Evolutionary conservation across 768 basidiomycete genomes (phyloP).

Genomic region (Tylopilus plumbeoviolaceoides): DNA sequence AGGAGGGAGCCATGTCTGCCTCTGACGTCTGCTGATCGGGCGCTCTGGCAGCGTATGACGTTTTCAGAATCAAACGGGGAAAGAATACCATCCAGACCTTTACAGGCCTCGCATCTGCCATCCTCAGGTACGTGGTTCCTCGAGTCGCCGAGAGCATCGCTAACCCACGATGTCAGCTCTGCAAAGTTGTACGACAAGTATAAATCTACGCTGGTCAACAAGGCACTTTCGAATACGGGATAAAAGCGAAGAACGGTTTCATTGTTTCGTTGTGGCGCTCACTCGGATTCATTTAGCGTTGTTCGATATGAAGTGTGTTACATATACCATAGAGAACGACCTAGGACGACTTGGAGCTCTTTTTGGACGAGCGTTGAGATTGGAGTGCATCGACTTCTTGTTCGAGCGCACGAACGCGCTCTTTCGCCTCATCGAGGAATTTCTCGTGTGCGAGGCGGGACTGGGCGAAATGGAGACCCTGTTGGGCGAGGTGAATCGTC

Average conservation of each 20-base stretch:
- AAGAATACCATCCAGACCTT: conserved; percentile 59
- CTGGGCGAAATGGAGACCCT: conserved; percentile 68
- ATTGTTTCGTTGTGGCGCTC: neutral
- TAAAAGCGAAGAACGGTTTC: conserved; percentile 10
- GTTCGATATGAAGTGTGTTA: conserved; percentile 1
- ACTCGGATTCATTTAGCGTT: neutral
- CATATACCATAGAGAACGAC: conserved; percentile 14
- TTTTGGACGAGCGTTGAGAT: conserved; percentile 5
- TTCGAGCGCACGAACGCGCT: conserved; percentile 53
- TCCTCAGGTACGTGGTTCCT: conserved; percentile 56
- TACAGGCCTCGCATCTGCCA: conserved; percentile 63
- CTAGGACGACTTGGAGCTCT: conserved; percentile 15
- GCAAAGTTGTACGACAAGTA: conserved; percentile 75
- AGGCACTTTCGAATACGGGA: conserved; percentile 17
- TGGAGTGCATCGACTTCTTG: conserved; percentile 45
- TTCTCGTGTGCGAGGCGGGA: conserved; percentile 66
- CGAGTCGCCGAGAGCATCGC: neutral
- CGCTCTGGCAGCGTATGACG: conserved; percentile 60
- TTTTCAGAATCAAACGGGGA: conserved; percentile 67
- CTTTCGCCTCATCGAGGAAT: conserved; percentile 58
- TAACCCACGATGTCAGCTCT: conserved; percentile 42
- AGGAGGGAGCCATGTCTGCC: conserved; percentile 27
- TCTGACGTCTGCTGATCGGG: conserved; percentile 5
- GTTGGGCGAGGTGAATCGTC: conserved; percentile 9
- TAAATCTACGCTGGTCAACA: conserved; percentile 58